Conservation (phyloP, 441 rosid species). For the Viola pubescens region DNA sequence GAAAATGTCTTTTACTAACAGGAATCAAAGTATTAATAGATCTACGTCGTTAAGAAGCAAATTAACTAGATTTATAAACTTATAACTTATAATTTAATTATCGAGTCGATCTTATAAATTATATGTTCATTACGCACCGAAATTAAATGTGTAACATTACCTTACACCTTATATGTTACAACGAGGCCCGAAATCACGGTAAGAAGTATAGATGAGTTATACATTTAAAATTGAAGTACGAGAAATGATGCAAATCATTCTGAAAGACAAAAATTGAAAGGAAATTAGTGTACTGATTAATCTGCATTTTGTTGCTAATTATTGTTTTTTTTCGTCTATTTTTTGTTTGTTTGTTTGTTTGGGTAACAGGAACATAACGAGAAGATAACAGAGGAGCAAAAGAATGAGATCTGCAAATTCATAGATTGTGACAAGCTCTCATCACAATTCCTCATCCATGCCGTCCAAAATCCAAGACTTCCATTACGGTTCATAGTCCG, state of each 20-base stretch:
- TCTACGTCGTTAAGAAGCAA: too few relatives aligned
- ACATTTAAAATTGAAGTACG: too few relatives aligned
- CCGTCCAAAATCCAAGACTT: constrained; percentile 73
- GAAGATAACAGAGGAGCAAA: constrained; percentile 54
- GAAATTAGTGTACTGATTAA: too few relatives aligned
- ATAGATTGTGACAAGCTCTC: constrained; percentile 79
- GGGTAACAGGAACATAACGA: constrained; percentile 36
- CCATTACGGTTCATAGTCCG: constrained; percentile 72
- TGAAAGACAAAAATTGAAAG: neutral
- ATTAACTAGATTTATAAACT: too few relatives aligned
- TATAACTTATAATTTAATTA: too few relatives aligned
- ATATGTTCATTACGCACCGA: neutral
- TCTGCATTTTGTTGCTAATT: neutral
- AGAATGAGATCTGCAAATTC: constrained; percentile 43
- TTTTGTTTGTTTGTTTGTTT: neutral
- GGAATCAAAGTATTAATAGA: too few relatives aligned
- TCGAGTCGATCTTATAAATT: too few relatives aligned
- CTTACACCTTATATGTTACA: neutral
- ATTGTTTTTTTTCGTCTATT: neutral
- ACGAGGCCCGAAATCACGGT: too few relatives aligned
- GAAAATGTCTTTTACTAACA: neutral
- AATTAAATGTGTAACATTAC: neutral
- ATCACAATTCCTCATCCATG: constrained; percentile 49
- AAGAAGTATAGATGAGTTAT: too few relatives aligned
- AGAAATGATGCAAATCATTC: too few relatives aligned